Base-by-base conservation (phyloP, 2,329 filamentous ascomycete species). In the Peltaster fructicola region DNA sequence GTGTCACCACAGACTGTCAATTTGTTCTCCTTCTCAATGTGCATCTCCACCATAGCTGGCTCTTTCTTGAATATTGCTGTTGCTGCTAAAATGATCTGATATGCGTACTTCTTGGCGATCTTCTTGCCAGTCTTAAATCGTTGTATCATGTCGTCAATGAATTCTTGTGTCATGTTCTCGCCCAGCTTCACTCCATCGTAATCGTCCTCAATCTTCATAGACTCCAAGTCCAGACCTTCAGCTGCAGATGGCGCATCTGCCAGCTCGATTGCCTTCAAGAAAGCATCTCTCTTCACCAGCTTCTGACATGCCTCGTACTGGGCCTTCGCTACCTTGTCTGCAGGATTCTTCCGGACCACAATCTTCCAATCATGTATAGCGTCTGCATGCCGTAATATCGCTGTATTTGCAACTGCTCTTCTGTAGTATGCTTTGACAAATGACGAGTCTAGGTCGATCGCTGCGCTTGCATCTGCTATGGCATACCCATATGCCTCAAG, bases 1-100 rank as follows among this genome's bases (percentile, higher is more conserved):
- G 88, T 98, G 50, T 98, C 88, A 51, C 88, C 88, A 47, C 88
- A 98, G 27, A 98, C 82, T 2, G 88, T 98, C 43, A 98, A 61
- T 45, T 75, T 68, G 30, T 75, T 70, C 29, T 73, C 81, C 22
- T 78, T 57, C 5, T 75, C 69, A 27, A 98, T 71, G 24, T 79
- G 68, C 47, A 88, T 68, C 56, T 98, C 88, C 14, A 93, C 84
- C 88, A 98, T 93, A 14, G 88, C 98, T 9, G 85, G 67, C 56
- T 98, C 88, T 26, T 82, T 72, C 50, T 85, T 84, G 22, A 92
- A 74, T 30, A 98, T 67, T 35, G 92, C 74, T 60, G 78, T 81
- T 40, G 90, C 79, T 5, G 79, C 78, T 40, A 93, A 58, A 41
- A 98, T 66, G 46, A 98, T 98, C 57, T 93, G 81, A 61, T 85